Conservation (phyloP, 2,329 filamentous ascomycete genomes). For the Mollisia scopiformis region DNA sequence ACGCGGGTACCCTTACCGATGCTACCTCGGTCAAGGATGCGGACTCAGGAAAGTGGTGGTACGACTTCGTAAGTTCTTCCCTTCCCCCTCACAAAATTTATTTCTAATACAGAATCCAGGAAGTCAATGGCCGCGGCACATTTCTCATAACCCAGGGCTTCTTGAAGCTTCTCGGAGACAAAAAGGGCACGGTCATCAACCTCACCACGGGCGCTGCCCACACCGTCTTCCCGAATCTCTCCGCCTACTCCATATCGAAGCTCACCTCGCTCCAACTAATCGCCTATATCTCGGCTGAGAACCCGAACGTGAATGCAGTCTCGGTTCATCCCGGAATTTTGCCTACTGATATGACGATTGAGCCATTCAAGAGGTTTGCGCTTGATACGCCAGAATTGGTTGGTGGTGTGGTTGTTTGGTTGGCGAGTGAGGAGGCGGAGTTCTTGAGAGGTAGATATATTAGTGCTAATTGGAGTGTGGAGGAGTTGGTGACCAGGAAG, state of each 20-base stretch:
- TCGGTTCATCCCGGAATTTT: constrained; percentile 20
- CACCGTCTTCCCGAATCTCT: constrained; percentile 3
- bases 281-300: constrained; percentile 14
- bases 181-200: constrained; percentile 20
- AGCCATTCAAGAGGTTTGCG: constrained; percentile 32
- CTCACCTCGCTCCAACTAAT: constrained; percentile 15
- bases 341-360: constrained; percentile 21
- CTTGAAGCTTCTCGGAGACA: constrained; percentile 28
- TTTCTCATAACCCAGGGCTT: constrained; percentile 39
- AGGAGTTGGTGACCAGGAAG: constrained; percentile 31
- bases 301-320: constrained; percentile 20
- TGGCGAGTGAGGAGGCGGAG: constrained; percentile 29
- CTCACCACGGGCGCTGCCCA: constrained; percentile 6
- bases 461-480: constrained; percentile 35
- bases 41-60: constrained; percentile 19
- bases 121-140: constrained; percentile 39
- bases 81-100: background rate
- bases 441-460: constrained; percentile 36
- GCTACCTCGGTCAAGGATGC: constrained; percentile 6
- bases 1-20: constrained; percentile 18
- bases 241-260: constrained; percentile 20
- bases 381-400: constrained; percentile 35
- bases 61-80: constrained; percentile 23
- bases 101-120: constrained; percentile 29
- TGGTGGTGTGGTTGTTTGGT: constrained; percentile 34